Percentiles rank a stretch among this genome's conserved stretches.
phyloP scores from a whole-genome alignment of 2,329 filamentous ascomycete species.

The Cadophora luteo-olivacea region DNA sequence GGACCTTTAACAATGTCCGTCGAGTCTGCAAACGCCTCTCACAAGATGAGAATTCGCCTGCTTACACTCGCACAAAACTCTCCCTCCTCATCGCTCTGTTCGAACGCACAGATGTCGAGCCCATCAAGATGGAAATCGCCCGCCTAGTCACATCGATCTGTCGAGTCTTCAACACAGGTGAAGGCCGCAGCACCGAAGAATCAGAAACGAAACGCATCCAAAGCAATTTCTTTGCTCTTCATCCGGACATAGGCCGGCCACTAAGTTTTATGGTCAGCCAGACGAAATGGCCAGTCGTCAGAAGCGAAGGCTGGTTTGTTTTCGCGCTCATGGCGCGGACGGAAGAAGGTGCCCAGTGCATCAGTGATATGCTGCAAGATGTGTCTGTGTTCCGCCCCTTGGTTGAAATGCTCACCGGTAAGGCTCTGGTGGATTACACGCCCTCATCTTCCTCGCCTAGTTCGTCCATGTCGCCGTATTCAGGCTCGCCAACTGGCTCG shows the following conservation, averaged over 20 bases:
- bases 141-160: conserved; percentile 60
- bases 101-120: conserved; percentile 55
- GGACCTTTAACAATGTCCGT: conserved; percentile 58
- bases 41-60: conserved; percentile 46
- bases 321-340: conserved; percentile 65
- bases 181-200: conserved; percentile 40
- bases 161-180: conserved; percentile 57
- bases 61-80: conserved; percentile 46
- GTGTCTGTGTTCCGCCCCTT: conserved; percentile 53
- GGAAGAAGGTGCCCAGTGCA: conserved; percentile 54
- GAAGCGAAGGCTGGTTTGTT: conserved; percentile 68
- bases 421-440: conserved; percentile 40
- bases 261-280: conserved; percentile 62
- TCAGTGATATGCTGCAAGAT: conserved; percentile 52
- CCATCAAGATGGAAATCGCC: conserved; percentile 65
- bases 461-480: conserved; percentile 11
- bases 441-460: conserved; percentile 12
- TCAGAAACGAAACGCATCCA: conserved; percentile 45
- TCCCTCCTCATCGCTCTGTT: conserved; percentile 51
- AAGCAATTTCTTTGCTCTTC: conserved; percentile 41
- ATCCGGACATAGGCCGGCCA: conserved; percentile 44
- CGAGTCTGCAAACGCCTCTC: conserved; percentile 53
- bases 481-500: neutral
- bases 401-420: conserved; percentile 56
- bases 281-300: conserved; percentile 62